Evolutionary conservation across 2,329 filamentous ascomycete species (phyloP), one percentile per base, ranked within the genome.

Genomic region (Diaporthe capsici): DNA sequence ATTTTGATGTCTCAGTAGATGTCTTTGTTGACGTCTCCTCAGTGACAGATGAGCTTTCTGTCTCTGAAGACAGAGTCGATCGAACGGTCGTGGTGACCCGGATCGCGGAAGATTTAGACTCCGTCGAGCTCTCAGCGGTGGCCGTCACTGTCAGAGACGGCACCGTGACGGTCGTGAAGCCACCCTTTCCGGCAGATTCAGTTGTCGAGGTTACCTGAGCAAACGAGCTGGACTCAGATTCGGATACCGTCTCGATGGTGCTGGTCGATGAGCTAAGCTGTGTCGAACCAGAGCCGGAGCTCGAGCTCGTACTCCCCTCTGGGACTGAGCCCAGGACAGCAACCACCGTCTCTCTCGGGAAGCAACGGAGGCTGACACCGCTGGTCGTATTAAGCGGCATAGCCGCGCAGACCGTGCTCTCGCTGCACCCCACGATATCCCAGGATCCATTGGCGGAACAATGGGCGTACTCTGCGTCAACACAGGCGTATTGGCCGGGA

Each of bases 361-460:
- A 83, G 76, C 90, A 92, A 3, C 84, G 85, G 34, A 92, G 82
- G 72, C 84, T 80, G 13, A 90, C 88, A 4, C 89, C 90, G 0
- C 79, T 79, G 0, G 84, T 85, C 15, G 81, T 86, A 51, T 85
- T 86, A 84, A 91, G 87, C 0, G 91, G 91, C 76, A 92, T 81
- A 2, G 89, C 90, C 67, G 86, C 88, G 81, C 90, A 92, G 65
- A 83, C 81, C 61, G 81, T 81, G 13, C 82, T 83, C 1, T 77
- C 68, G 0, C 53, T 57, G 42, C 82, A 83, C 55, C 87, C 87
- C 13, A 81, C 76, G 25, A 90, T 84, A 5, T 81, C 79, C 78
- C 88, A 92, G 0, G 78, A 80, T 25, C 87, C 86, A 7, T 76
- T 75, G n/a, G 70, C 70, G 25, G 70, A 72, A 79, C 91, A 92